These are phyloP conservation scores for Leccinum variicolor DNA, from an alignment of 768 basidiomycete genomes.

Conservation along the genomic window DNA sequence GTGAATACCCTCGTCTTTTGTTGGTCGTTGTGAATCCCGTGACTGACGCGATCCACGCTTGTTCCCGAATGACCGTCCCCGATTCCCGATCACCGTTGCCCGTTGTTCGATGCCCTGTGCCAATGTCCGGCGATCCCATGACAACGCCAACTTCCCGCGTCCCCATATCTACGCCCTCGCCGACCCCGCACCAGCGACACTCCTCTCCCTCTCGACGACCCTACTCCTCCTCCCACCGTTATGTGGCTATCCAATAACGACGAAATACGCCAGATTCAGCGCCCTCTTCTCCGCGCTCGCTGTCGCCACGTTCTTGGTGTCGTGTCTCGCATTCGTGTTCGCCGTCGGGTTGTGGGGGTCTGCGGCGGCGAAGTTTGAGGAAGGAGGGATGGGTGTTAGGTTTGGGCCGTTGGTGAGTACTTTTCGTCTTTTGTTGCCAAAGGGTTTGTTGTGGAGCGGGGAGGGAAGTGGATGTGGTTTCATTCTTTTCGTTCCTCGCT, in stretches of 20 bases:
- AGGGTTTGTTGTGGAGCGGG: no score
- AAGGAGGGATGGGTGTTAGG: neutral
- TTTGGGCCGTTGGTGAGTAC: constrained; percentile 4
- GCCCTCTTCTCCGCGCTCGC: neutral
- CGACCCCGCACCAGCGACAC: neutral
- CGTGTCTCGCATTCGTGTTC: neutral
- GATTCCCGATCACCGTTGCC: no score
- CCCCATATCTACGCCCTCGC: no score
- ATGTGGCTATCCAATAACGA: neutral
- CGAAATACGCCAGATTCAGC: neutral
- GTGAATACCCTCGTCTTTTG: neutral
- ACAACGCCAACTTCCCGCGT: neutral
- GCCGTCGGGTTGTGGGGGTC: neutral
- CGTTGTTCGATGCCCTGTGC: neutral
- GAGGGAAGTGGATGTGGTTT: neutral
- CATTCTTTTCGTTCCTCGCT: neutral
- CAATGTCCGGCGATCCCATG: neutral
- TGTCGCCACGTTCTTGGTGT: neutral
- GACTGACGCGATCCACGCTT: neutral
- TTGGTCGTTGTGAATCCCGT: neutral
- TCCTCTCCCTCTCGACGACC: neutral
- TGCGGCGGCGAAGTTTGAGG: neutral
- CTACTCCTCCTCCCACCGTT: neutral
- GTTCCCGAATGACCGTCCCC: neutral
- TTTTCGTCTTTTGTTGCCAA: neutral